phyloP scores from a whole-genome alignment of 1,284 basidiomycete genomes.

The Hypsizygus ulmarius region DNA sequence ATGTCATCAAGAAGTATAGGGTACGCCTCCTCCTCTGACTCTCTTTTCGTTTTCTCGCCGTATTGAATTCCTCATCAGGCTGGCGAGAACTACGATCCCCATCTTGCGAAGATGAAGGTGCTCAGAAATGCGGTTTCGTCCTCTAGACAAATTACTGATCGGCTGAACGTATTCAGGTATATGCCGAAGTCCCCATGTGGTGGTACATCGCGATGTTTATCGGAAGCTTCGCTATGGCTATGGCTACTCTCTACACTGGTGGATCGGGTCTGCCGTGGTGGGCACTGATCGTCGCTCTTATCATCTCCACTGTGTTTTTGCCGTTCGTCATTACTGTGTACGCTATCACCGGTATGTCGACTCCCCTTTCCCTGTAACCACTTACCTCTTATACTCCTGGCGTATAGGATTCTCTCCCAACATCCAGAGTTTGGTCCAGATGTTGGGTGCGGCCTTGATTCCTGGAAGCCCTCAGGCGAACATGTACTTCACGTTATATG shows the following conservation, averaged over 20 bases:
- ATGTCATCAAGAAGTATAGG: conserved; percentile 36
- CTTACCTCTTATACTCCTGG: conserved; percentile 20
- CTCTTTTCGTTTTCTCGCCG: not conserved
- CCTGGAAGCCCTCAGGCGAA: conserved; percentile 42
- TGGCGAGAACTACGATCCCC: conserved; percentile 42
- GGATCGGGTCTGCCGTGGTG: conserved; percentile 43
- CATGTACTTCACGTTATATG: conserved; percentile 55
- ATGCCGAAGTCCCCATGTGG: conserved; percentile 58
- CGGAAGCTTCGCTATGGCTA: conserved; percentile 45
- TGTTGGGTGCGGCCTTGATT: conserved; percentile 37
- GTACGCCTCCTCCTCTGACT: conserved; percentile 17
- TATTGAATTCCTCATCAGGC: conserved; percentile 22
- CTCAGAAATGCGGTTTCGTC: too few species aligned
- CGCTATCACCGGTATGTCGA: conserved; percentile 45
- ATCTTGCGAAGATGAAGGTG: conserved; percentile 58
- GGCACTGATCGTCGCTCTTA: conserved; percentile 42
- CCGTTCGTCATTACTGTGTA: conserved; percentile 56
- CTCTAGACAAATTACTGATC: not conserved
- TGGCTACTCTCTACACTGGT: conserved; percentile 51
- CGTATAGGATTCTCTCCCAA: conserved; percentile 30
- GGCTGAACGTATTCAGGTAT: conserved; percentile 29
- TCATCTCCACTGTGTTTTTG: conserved; percentile 50
- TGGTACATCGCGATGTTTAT: conserved; percentile 53
- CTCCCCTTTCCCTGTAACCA: conserved; percentile 22
- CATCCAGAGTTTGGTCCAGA: conserved; percentile 36